Evolutionary conservation across 768 basidiomycete species (phyloP).

Genomic region (Daedaleopsis nitida): DNA sequence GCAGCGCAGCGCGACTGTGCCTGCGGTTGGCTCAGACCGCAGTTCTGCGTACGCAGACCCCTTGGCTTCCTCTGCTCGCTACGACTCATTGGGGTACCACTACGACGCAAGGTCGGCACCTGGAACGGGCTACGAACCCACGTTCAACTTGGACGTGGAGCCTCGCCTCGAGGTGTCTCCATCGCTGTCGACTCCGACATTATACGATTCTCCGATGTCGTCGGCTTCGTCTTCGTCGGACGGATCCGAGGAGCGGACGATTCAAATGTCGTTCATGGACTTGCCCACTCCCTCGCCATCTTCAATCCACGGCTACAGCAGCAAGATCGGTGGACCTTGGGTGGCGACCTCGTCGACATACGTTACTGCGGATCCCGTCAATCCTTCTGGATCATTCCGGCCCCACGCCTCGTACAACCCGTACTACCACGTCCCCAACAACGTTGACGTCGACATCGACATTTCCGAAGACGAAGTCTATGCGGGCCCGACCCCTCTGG

Average conservation of each 20-base stretch:
- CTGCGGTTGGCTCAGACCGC: slow-evolving; percentile 11
- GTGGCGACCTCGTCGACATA: slow-evolving; percentile 10
- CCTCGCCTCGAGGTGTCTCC: slow-evolving; percentile 22
- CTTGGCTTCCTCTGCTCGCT: neutral
- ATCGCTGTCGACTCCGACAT: slow-evolving; percentile 26
- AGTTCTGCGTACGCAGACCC: slow-evolving; percentile 5
- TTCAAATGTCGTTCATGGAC: slow-evolving; percentile 26
- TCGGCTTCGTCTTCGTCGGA: slow-evolving; percentile 29
- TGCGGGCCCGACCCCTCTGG: slow-evolving; percentile 3
- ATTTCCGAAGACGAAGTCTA: neutral
- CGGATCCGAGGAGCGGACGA: slow-evolving; percentile 29
- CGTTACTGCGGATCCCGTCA: slow-evolving; percentile 17
- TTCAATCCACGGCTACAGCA: neutral
- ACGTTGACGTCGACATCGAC: neutral
- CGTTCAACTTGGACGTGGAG: slow-evolving; percentile 11
- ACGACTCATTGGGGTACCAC: neutral
- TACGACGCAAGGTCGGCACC: slow-evolving; percentile 9
- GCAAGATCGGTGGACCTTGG: slow-evolving; percentile 7
- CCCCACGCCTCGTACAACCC: slow-evolving; percentile 2
- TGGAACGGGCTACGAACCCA: slow-evolving; percentile 7
- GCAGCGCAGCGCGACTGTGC: slow-evolving; percentile 26
- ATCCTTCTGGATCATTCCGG: slow-evolving; percentile 4
- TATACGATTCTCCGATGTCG: slow-evolving; percentile 32
- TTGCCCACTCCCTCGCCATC: slow-evolving; percentile 17
- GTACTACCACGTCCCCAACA: neutral